Percentiles rank a stretch among this genome's conserved stretches.
These are phyloP conservation scores for Neonectria punicea DNA, from an alignment of 2,329 filamentous ascomycete genomes.

Conservation along the genomic window DNA sequence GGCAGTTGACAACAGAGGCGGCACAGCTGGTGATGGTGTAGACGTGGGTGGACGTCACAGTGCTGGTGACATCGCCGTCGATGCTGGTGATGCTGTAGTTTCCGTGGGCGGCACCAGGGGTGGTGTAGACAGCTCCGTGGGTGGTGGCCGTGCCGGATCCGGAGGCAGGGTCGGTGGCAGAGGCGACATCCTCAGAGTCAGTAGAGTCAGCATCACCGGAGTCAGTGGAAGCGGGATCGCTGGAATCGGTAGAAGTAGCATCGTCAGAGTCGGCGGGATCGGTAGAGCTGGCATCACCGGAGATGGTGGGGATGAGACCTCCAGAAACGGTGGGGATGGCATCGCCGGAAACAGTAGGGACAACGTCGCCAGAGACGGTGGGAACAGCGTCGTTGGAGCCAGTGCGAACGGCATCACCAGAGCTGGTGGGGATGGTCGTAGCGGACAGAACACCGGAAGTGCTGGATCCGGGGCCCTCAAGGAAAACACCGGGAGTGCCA, in stretches of 20 bases:
- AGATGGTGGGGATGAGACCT: background rate
- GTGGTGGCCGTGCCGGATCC: background rate
- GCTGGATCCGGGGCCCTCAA: conserved; percentile 4
- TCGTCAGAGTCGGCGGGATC: background rate
- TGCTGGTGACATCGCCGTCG: conserved; percentile 36
- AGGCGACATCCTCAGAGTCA: background rate
- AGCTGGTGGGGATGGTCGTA: background rate
- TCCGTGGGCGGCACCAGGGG: background rate
- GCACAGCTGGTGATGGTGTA: conserved; percentile 51
- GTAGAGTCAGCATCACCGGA: background rate
- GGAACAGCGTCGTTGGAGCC: background rate
- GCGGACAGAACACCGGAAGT: background rate
- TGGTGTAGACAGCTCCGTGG: background rate
- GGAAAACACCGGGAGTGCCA: conserved; percentile 27
- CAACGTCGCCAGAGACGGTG: background rate
- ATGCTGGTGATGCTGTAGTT: conserved; percentile 23
- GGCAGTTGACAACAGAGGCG: conserved; percentile 53
- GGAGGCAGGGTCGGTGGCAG: background rate
- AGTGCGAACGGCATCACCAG: background rate
- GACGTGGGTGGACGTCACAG: conserved; percentile 37
- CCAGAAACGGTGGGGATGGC: background rate
- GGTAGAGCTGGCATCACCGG: background rate
- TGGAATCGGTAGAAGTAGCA: background rate
- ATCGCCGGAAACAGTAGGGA: background rate
- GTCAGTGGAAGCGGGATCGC: background rate